Conservation (phyloP, 805 yeast species). For the Kodamaea neixiangensis region DNA sequence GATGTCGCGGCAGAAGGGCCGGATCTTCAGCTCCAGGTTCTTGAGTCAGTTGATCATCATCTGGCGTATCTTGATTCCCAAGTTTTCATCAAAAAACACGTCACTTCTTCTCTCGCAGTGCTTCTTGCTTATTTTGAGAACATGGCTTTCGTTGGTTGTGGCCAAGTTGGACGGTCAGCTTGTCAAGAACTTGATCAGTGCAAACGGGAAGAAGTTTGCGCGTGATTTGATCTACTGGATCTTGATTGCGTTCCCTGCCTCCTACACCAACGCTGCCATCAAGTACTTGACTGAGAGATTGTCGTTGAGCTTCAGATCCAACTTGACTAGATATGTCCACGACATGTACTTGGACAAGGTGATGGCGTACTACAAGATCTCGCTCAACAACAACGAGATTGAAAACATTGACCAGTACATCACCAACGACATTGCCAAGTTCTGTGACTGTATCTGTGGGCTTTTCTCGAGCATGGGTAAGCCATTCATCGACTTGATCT, state of each 20-base stretch:
- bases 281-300: constrained; percentile 74
- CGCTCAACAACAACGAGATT: constrained; percentile 54
- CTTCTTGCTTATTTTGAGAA: constrained; percentile 72
- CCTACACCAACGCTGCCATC: constrained; percentile 88
- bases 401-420: constrained; percentile 85
- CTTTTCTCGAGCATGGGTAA: constrained; percentile 88
- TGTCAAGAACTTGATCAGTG: constrained; percentile 83
- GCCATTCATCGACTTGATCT: constrained; percentile 82
- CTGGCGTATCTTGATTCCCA: constrained; percentile 83
- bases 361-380: constrained; percentile 80
- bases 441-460: constrained; percentile 78
- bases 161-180: constrained; percentile 92
- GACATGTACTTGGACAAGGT: constrained; percentile 82
- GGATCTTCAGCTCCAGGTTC: constrained; percentile 58
- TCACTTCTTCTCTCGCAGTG: constrained; percentile 69
- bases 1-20: constrained; percentile 27
- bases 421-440: constrained; percentile 79
- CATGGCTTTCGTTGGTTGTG: constrained; percentile 82
- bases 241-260: constrained; percentile 87
- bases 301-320: constrained; percentile 82
- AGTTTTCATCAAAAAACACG: constrained; percentile 64
- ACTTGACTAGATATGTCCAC: constrained; percentile 81
- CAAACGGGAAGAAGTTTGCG: constrained; percentile 70
- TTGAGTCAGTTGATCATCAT: constrained; percentile 72
- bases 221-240: constrained; percentile 86